These are phyloP conservation scores for Tripterygium wilfordii DNA, from an alignment of 177 flowering plant genomes.

Conservation along the genomic window DNA sequence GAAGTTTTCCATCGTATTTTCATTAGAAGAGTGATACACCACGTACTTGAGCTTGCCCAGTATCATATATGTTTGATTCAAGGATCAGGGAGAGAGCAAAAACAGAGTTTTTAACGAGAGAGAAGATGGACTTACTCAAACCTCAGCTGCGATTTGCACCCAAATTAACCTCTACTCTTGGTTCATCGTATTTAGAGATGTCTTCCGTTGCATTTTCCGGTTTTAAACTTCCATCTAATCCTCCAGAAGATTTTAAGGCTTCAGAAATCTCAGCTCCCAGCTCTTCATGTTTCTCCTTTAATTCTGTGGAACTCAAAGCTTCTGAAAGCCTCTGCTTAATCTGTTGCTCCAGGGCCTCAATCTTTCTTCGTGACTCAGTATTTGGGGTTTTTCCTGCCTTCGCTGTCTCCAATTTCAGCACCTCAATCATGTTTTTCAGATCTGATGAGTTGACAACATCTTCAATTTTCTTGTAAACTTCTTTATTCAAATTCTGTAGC, in stretches of 20 bases:
- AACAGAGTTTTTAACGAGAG: too few species aligned
- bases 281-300: constrained; percentile 47
- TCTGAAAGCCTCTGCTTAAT: constrained; percentile 52
- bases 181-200: constrained; percentile 18
- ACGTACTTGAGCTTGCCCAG: too few species aligned
- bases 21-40: too few species aligned
- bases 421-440: constrained; percentile 51
- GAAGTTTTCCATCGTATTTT: too few species aligned
- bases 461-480: constrained; percentile 37
- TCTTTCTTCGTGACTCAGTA: constrained; percentile 39
- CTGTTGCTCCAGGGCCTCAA: constrained; percentile 46
- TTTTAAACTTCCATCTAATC: constrained; percentile 29
- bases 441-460: constrained; percentile 45
- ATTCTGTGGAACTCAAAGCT: constrained; percentile 32
- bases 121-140: constrained; percentile 30
- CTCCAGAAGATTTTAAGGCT: constrained; percentile 22
- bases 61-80: not conserved
- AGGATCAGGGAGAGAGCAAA: not conserved
- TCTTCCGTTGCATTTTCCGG: constrained; percentile 15
- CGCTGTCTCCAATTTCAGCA: constrained; percentile 47
- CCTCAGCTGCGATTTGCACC: constrained; percentile 25
- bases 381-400: constrained; percentile 54
- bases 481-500: constrained; percentile 42
- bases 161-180: constrained; percentile 25
- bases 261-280: constrained; percentile 36